These are phyloP conservation scores for Phytophthora colocasiae DNA, from an alignment of 352 stramenopile species.

Conservation along the genomic window DNA sequence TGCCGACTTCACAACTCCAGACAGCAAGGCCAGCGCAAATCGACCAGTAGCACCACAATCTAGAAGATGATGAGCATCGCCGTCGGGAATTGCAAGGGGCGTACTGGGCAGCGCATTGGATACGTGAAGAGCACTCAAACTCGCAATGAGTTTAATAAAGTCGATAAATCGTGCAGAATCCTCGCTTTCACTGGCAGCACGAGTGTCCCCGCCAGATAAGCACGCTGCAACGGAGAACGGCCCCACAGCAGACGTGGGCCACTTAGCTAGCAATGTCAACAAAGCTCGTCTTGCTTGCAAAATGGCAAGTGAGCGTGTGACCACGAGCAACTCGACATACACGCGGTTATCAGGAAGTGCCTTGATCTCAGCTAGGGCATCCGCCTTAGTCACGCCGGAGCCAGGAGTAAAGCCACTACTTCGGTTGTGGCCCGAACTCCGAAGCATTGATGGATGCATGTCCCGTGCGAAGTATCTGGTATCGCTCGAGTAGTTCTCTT, in stretches of 20 bases:
- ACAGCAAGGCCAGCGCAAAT: conserved; percentile 61
- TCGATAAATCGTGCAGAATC: conserved; percentile 71
- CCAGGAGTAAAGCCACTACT: conserved; percentile 50
- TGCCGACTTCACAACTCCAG: conserved; percentile 54
- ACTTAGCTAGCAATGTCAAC: conserved; percentile 81
- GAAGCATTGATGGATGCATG: conserved; percentile 75
- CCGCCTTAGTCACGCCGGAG: conserved; percentile 58
- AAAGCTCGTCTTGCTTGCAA: conserved; percentile 80
- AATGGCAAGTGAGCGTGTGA: conserved; percentile 82
- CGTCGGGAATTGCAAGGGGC: conserved; percentile 41
- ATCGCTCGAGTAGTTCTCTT: conserved; percentile 86
- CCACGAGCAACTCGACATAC: conserved; percentile 77
- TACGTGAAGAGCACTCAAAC: conserved; percentile 60
- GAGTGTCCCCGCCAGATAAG: conserved; percentile 24
- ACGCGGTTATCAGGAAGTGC: conserved; percentile 80
- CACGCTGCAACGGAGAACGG: conserved; percentile 65
- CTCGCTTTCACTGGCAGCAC: conserved; percentile 27
- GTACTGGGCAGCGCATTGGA: conserved; percentile 37
- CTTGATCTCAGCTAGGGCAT: conserved; percentile 80
- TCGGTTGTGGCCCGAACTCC: conserved; percentile 54
- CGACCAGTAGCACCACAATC: conserved; percentile 66
- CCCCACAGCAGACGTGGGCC: conserved; percentile 64
- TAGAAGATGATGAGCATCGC: conserved; percentile 58
- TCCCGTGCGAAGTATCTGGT: conserved; percentile 83
- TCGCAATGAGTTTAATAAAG: conserved; percentile 87